These are phyloP conservation scores for Fusarium nodosum DNA, from an alignment of 2,329 filamentous ascomycete species.

Conservation along the genomic window DNA sequence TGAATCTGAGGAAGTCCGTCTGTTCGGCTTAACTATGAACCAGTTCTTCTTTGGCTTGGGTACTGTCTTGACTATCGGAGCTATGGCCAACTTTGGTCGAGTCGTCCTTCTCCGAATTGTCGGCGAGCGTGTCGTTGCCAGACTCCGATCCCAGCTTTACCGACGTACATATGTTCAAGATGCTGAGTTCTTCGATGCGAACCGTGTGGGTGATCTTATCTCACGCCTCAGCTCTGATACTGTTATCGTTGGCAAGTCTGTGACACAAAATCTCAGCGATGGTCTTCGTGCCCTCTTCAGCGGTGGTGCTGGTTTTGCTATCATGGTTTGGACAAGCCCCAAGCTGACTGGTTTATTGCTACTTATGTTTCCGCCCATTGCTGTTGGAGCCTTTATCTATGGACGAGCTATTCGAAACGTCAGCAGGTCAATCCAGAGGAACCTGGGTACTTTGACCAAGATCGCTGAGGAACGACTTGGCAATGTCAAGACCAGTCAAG, in stretches of 20 bases:
- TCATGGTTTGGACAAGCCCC: conserved; percentile 97
- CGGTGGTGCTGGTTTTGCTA: conserved; percentile 86
- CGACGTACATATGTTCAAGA: conserved; percentile 95
- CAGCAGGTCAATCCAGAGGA: conserved; percentile 93
- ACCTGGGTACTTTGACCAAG: conserved; percentile 91
- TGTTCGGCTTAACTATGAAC: conserved; percentile 86
- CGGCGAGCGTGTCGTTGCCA: conserved; percentile 92
- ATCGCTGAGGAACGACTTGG: conserved; percentile 98
- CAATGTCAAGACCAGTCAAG: conserved; percentile 96
- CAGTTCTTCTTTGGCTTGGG: conserved; percentile 91
- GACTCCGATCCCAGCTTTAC: conserved; percentile 90
- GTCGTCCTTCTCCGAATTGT: conserved; percentile 95
- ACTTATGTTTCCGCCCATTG: conserved; percentile 91
- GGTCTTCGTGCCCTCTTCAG: conserved; percentile 93
- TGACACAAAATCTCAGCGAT: conserved; percentile 97
- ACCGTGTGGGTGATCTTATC: conserved; percentile 95
- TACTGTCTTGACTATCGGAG: conserved; percentile 82
- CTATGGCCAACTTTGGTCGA: conserved; percentile 90
- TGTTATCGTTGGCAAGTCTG: conserved; percentile 97
- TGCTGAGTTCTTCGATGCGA: conserved; percentile 98
- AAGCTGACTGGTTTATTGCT: conserved; percentile 89
- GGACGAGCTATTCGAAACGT: conserved; percentile 89
- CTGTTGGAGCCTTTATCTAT: conserved; percentile 90
- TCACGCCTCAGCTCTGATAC: conserved; percentile 96
- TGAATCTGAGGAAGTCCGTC: conserved; percentile 72